phyloP scores from a whole-genome alignment of 2,329 filamentous ascomycete genomes.

The Trichoderma citrinoviride region DNA sequence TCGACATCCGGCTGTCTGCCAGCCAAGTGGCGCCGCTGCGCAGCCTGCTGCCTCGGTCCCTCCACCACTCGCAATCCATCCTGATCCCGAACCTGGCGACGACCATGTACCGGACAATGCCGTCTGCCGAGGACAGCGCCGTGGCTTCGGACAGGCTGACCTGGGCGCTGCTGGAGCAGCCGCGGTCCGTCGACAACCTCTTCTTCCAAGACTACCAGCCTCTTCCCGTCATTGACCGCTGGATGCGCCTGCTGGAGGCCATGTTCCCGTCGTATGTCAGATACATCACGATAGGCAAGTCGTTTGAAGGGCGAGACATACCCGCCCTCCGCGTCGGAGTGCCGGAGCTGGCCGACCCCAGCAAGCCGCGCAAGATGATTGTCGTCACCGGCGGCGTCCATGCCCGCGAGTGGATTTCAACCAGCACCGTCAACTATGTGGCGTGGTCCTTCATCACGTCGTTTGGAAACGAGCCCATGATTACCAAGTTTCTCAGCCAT shows the following conservation, averaged over 20 bases:
- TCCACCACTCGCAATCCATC: conserved; percentile 68
- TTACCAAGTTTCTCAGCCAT: conserved; percentile 74
- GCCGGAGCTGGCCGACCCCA: conserved; percentile 44
- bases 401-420: conserved; percentile 94
- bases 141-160: conserved; percentile 30
- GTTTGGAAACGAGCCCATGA: conserved; percentile 68
- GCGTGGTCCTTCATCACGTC: conserved; percentile 84
- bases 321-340: conserved; percentile 73
- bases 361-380: conserved; percentile 66
- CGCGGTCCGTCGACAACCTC: conserved; percentile 59
- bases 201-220: conserved; percentile 96
- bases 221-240: conserved; percentile 74
- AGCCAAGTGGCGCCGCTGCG: conserved; percentile 76
- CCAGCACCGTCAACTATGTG: conserved; percentile 84
- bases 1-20: conserved; percentile 77
- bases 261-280: conserved; percentile 83
- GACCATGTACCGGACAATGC: conserved; percentile 61
- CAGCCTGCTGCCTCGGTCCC: conserved; percentile 69
- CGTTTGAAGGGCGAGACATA: conserved; percentile 85
- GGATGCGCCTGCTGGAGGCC: conserved; percentile 86
- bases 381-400: conserved; percentile 84
- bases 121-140: conserved; percentile 26
- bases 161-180: conserved; percentile 33
- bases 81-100: conserved; percentile 78
- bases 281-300: conserved; percentile 74